A percentile compares a stretch with the other conserved stretches of the same genome.
Evolutionary conservation across 2,329 filamentous ascomycete genomes (phyloP).

Genomic region (Alternaria hordeiaustralica): DNA sequence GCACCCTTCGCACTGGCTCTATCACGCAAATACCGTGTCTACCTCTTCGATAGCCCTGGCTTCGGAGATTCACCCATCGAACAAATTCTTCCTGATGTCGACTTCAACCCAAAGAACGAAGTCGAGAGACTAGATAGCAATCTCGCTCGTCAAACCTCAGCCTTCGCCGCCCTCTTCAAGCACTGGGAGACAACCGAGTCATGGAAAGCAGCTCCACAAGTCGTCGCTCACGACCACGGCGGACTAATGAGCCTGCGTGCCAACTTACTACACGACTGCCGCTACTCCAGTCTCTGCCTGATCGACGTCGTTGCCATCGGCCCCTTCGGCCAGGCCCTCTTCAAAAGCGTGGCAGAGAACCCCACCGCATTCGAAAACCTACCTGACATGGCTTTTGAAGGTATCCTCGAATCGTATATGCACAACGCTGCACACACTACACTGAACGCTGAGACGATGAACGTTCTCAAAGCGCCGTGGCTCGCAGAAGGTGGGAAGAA

Average conservation of each 20-base stretch:
- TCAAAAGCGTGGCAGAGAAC: conserved; percentile 21
- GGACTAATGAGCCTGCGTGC: conserved; percentile 31
- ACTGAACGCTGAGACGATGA: conserved; percentile 11
- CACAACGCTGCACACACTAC: conserved; percentile 19
- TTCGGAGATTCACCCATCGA: conserved; percentile 27
- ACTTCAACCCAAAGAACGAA: neutral
- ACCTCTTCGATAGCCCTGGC: conserved; percentile 30
- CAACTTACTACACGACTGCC: conserved; percentile 20
- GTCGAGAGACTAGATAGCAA: conserved; percentile 19
- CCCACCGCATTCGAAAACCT: conserved; percentile 17
- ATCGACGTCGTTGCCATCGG: conserved; percentile 30
- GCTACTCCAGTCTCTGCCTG: conserved; percentile 24
- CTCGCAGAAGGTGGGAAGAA: conserved; percentile 17
- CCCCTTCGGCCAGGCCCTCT: conserved; percentile 27
- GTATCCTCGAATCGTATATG: conserved; percentile 28
- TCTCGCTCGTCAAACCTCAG: conserved; percentile 24
- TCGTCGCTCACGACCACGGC: conserved; percentile 29
- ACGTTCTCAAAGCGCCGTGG: conserved; percentile 23
- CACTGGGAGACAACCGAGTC: conserved; percentile 17
- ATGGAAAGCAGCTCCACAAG: conserved; percentile 13
- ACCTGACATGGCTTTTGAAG: conserved; percentile 24
- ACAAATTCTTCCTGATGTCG: neutral
- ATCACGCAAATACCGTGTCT: conserved; percentile 21
- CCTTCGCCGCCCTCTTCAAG: conserved; percentile 23
- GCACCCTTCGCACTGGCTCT: conserved; percentile 20